Base-by-base conservation (phyloP, 1,284 basidiomycete species). In the Cutaneotrichosporon curvatum region DNA sequence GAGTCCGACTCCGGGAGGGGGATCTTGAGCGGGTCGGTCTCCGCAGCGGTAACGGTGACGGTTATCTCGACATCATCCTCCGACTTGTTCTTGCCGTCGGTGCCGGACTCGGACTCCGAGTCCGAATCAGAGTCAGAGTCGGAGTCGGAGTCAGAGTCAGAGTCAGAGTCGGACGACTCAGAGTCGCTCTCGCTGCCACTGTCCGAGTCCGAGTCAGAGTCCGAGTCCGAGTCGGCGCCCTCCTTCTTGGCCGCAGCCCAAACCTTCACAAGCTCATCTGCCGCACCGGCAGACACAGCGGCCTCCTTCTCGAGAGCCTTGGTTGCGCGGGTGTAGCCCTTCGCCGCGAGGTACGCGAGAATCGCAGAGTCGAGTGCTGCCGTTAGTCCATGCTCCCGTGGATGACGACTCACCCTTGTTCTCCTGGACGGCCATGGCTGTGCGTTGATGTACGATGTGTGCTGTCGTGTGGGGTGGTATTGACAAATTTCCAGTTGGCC, bases 251-350 rank as follows among this genome's bases (percentile, higher is more conserved):
- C 40, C 10, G 49, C 30, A 15, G 43, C 48, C 65, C 66, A 70
- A 2, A 56, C 64, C 28, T 57, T 48, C 40, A 61, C 54, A 12
- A 70, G 51, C 14, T 50, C 51, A 20, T 46, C 52, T 11, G 42
- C 51, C 11, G 55, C 53, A 2, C 42, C 56, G 14, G 45, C 23
- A 41, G 59, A 61, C n/a, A 56, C 55, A 18, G 45, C 53, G 0
- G 61, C 61, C 47, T 73, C 70, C 57, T 71, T 72, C 50, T 65
- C 61, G 40, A 73, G 64, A 8, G 71, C 65, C 53, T 68, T 65
- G 45, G 61, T 61, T 11, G 70, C 54, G 44, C 65, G 63, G 20
- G 65, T 66, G 53, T 63, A 60, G 22, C 70, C 68, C 31, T 59
- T 55, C 18, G 58, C 51, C 46, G 61, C 56, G 38, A 73, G 62